A percentile compares a stretch with the other conserved stretches of the same genome.
These are phyloP conservation scores for Protomyces pachydermus DNA, from an alignment of 1,139 yeast genomes.

Conservation along the genomic window DNA sequence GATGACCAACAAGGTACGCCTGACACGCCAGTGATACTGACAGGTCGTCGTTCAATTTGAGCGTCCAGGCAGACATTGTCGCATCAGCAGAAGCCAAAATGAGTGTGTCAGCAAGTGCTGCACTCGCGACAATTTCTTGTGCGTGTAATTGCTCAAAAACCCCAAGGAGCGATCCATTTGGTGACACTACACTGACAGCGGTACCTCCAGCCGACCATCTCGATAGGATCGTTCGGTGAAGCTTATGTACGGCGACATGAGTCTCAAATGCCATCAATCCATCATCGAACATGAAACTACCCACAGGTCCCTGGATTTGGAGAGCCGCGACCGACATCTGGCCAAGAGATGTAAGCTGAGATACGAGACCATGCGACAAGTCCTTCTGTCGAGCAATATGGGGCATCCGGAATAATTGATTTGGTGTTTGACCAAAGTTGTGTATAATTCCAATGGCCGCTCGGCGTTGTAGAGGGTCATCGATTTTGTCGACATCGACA, in stretches of 20 bases:
- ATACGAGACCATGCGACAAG: neutral
- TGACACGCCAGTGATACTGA: constrained; percentile 27
- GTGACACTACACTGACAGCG: neutral
- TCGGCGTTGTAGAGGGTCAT: constrained; percentile 64
- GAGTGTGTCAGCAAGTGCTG: constrained; percentile 32
- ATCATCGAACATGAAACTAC: neutral
- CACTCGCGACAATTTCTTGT: constrained; percentile 30
- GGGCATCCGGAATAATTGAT: constrained; percentile 58
- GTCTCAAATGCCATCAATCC: neutral
- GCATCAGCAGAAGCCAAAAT: constrained; percentile 34
- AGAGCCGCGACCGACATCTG: neutral
- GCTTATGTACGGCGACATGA: neutral
- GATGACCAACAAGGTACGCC: constrained; percentile 34
- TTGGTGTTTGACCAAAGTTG: constrained; percentile 86
- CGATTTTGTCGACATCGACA: constrained; percentile 63
- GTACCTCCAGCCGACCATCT: constrained; percentile 4
- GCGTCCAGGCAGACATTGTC: constrained; percentile 33
- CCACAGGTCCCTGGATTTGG: neutral
- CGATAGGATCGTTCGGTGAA: neutral
- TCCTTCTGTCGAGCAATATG: constrained; percentile 49
- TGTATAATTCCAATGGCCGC: constrained; percentile 80
- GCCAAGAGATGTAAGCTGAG: neutral
- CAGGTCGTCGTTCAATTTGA: constrained; percentile 28
- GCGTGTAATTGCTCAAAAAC: constrained; percentile 34
- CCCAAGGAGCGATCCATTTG: constrained; percentile 27